A percentile compares a stretch with the other conserved stretches of the same genome.
These are phyloP conservation scores for Marsdenia floribunda DNA, from an alignment of 257 asterid genomes.

Conservation along the genomic window DNA sequence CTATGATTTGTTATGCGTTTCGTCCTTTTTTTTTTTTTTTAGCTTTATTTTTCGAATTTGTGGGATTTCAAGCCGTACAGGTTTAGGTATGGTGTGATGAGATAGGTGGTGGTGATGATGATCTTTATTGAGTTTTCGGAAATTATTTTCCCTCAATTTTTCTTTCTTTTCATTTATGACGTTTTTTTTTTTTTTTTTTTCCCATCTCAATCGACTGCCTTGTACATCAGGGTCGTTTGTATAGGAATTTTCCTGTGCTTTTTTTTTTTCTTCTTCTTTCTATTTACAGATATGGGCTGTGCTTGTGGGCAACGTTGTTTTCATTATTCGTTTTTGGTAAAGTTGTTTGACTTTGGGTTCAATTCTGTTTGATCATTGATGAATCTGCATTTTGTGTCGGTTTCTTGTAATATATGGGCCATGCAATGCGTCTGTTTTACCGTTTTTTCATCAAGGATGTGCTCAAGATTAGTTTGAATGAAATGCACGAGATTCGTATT, in stretches of 20 bases:
- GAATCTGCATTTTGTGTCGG: background rate
- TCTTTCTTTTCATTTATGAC: background rate
- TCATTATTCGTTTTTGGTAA: constrained; percentile 2
- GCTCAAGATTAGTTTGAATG: background rate
- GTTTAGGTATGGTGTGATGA: background rate
- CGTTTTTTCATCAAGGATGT: background rate
- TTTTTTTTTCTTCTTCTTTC: too few relatives aligned
- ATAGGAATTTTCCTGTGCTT: background rate
- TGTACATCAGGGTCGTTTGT: background rate
- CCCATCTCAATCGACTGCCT: background rate
- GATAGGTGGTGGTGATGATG: constrained; percentile 1
- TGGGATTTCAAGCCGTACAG: background rate
- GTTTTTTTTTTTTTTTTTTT: constrained; percentile 3
- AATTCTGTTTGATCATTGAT: background rate
- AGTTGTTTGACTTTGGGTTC: background rate
- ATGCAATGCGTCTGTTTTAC: background rate
- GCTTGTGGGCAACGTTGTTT: background rate
- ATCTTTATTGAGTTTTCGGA: background rate
- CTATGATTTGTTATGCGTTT: background rate
- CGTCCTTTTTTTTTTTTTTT: background rate
- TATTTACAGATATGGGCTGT: background rate
- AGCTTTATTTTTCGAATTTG: background rate
- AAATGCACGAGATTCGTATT: background rate
- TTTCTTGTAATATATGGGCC: background rate
- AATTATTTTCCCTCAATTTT: background rate